phyloP scores from a whole-genome alignment of 805 yeast species.

The Starmerella khaoyaiensis region DNA sequence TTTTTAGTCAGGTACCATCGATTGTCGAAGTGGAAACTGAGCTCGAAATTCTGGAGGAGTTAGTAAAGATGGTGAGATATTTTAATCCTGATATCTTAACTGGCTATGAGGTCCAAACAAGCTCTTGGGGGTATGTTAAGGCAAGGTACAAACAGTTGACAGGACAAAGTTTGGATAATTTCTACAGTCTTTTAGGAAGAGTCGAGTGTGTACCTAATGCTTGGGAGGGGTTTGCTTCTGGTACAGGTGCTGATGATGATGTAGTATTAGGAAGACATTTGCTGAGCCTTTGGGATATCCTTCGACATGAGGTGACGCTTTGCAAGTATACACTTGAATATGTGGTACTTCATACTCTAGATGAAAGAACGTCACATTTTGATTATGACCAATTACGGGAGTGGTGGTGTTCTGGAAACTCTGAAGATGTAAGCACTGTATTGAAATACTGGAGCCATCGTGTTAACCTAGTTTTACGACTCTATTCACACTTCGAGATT shows the following conservation, averaged over 20 bases:
- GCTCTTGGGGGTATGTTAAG: conserved; percentile 83
- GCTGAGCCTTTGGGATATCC: conserved; percentile 70
- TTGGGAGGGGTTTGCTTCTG: neutral
- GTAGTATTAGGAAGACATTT: conserved; percentile 68
- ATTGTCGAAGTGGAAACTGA: conserved; percentile 32
- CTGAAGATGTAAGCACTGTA: conserved; percentile 24
- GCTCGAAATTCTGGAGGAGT: conserved; percentile 40
- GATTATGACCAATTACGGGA: conserved; percentile 37
- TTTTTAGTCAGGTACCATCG: too few species aligned
- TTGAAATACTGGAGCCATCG: conserved; percentile 38
- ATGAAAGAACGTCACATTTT: conserved; percentile 54
- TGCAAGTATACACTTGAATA: conserved; percentile 65
- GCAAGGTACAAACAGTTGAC: conserved; percentile 37
- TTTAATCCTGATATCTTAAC: conserved; percentile 80
- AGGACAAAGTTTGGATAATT: neutral
- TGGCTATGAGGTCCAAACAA: conserved; percentile 69
- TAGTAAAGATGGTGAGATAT: conserved; percentile 42
- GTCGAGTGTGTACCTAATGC: conserved; percentile 1
- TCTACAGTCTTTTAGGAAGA: conserved; percentile 16
- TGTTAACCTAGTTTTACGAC: conserved; percentile 33
- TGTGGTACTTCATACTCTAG: conserved; percentile 53
- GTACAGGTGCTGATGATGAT: neutral
- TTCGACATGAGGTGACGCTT: conserved; percentile 50
- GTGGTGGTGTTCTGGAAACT: conserved; percentile 30
- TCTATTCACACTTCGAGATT: conserved; percentile 51